Conservation (phyloP, 176 grass and related monocot genomes). For the Lolium perenne region DNA sequence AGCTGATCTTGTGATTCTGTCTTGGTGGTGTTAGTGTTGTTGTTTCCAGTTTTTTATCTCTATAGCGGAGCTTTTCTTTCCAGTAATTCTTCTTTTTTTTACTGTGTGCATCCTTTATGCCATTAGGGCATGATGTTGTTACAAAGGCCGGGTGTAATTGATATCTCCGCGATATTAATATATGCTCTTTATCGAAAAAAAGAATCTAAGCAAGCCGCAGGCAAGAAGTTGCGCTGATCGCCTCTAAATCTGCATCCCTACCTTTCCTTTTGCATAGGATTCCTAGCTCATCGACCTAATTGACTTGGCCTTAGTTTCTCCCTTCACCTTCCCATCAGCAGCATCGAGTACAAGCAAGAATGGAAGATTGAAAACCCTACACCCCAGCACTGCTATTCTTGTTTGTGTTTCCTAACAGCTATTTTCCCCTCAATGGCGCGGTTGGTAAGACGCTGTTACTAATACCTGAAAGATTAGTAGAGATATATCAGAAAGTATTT, state of each 20-base stretch:
- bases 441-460: no score
- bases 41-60: no score
- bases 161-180: no score
- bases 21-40: no score
- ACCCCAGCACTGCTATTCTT: neutral
- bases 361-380: neutral
- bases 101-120: no score
- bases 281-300: neutral
- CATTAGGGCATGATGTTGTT: no score
- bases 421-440: neutral
- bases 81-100: no score
- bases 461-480: no score
- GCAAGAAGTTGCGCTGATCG: neutral
- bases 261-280: neutral
- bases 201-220: neutral
- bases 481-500: no score
- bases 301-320: neutral
- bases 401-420: neutral
- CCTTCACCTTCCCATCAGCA: neutral
- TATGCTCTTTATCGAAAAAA: neutral
- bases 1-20: no score
- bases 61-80: no score
- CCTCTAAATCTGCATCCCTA: neutral
- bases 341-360: neutral
- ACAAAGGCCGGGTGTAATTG: no score